Evolutionary conservation across 768 basidiomycete genomes (phyloP).

Genomic region (Megacollybia marginata): DNA sequence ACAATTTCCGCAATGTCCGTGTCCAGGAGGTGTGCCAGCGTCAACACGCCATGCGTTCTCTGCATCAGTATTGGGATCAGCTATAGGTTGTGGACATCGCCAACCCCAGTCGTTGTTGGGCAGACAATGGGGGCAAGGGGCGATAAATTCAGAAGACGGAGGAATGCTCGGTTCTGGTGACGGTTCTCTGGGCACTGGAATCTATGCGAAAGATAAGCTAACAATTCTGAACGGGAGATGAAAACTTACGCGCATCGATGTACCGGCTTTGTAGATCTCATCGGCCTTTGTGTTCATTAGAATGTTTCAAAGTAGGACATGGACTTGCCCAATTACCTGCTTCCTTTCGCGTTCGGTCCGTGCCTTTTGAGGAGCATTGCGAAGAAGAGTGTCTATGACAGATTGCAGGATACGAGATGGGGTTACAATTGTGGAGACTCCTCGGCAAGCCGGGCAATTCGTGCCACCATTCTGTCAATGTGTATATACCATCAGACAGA

Average conservation of each 20-base stretch:
- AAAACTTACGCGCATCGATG: conserved; percentile 51
- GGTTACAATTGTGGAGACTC: conserved; percentile 55
- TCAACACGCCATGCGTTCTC: conserved; percentile 75
- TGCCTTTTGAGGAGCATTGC: conserved; percentile 59
- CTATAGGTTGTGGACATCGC: conserved; percentile 74
- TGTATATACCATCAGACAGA: neutral
- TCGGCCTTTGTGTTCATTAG: conserved; percentile 31
- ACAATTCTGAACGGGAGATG: neutral
- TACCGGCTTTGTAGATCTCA: conserved; percentile 62
- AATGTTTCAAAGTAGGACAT: too few species aligned
- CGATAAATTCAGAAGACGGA: conserved; percentile 54
- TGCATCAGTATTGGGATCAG: conserved; percentile 60
- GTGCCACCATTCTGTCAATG: conserved; percentile 68
- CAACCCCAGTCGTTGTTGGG: conserved; percentile 69
- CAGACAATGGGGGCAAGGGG: conserved; percentile 75
- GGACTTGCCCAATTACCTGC: conserved; percentile 33
- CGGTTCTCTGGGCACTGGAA: conserved; percentile 67
- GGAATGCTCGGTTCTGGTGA: conserved; percentile 73
- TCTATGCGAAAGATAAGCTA: conserved; percentile 28
- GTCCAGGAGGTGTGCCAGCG: conserved; percentile 73
- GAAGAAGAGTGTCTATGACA: conserved; percentile 65
- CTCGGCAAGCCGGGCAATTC: conserved; percentile 77
- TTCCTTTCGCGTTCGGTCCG: conserved; percentile 64
- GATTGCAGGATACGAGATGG: conserved; percentile 70
- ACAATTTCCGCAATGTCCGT: conserved; percentile 76